phyloP scores from a whole-genome alignment of 2,329 filamentous ascomycete genomes.

The Scedosporium aurantiacum region DNA sequence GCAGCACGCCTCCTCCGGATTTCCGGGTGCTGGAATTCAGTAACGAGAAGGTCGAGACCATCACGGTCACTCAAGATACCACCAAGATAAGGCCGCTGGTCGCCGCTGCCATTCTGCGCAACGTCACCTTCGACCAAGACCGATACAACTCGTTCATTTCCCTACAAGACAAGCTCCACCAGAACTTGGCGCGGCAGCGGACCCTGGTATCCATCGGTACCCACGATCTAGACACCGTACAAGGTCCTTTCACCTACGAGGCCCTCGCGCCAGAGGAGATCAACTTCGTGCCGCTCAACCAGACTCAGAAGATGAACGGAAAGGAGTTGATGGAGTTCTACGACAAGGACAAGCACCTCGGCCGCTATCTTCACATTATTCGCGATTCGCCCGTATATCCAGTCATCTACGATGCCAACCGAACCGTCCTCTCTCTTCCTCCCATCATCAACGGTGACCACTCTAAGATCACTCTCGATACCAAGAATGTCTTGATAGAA shows the following conservation, averaged over 20 bases:
- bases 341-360: constrained; percentile 85
- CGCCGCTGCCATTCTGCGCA: constrained; percentile 78
- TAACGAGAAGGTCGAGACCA: constrained; percentile 63
- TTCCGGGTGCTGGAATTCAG: constrained; percentile 65
- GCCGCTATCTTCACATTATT: constrained; percentile 88
- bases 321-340: constrained; percentile 91
- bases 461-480: constrained; percentile 88
- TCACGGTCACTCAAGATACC: constrained; percentile 69
- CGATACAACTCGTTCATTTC: constrained; percentile 96
- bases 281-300: constrained; percentile 82
- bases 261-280: constrained; percentile 86
- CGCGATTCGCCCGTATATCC: constrained; percentile 88
- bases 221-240: constrained; percentile 85
- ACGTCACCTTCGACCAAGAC: constrained; percentile 82
- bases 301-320: constrained; percentile 76
- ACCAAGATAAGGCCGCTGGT: constrained; percentile 75
- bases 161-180: constrained; percentile 94
- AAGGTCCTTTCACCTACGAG: constrained; percentile 95
- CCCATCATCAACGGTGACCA: constrained; percentile 97
- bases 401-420: constrained; percentile 84
- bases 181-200: constrained; percentile 85
- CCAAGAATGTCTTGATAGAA: constrained; percentile 92
- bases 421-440: constrained; percentile 80
- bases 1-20: constrained; percentile 62
- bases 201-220: constrained; percentile 96